These are phyloP conservation scores for Umbelopsis sp. DNA, from an alignment of 371 early-diverging fungal species.

Conservation along the genomic window DNA sequence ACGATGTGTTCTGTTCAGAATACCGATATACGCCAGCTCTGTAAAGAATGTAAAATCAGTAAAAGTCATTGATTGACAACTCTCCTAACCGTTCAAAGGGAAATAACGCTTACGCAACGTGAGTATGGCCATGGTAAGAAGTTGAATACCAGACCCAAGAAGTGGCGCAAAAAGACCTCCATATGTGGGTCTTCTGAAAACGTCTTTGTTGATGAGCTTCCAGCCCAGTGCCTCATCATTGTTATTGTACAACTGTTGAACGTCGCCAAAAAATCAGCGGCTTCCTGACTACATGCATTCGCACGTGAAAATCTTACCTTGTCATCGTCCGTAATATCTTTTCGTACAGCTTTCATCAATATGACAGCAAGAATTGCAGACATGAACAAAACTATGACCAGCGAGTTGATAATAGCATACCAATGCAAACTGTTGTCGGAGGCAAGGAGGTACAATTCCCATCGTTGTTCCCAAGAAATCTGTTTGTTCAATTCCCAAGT, in stretches of 20 bases:
- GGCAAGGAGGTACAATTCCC: slow-evolving; percentile 41
- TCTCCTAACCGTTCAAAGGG: neutral
- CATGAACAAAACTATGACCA: slow-evolving; percentile 28
- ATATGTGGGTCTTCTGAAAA: slow-evolving; percentile 50
- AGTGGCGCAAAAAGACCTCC: slow-evolving; percentile 51
- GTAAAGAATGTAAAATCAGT: neutral
- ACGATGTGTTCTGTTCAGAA: slow-evolving; percentile 7
- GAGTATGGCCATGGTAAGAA: slow-evolving; percentile 24
- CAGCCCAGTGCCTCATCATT: slow-evolving; percentile 48
- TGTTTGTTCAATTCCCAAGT: slow-evolving; percentile 39
- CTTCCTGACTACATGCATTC: neutral
- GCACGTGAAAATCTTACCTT: neutral
- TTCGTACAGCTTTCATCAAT: slow-evolving; percentile 35
- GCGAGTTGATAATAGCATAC: slow-evolving; percentile 36
- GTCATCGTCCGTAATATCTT: slow-evolving; percentile 28
- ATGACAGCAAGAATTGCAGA: slow-evolving; percentile 31
- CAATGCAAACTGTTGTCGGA: slow-evolving; percentile 36
- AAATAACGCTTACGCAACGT: slow-evolving; percentile 29
- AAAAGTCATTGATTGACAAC: neutral
- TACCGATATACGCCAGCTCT: slow-evolving; percentile 10
- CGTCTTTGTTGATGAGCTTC: slow-evolving; percentile 50
- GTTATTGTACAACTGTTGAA: neutral
- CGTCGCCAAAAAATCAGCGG: neutral
- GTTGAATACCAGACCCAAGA: slow-evolving; percentile 47
- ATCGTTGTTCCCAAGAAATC: slow-evolving; percentile 24